phyloP scores from a whole-genome alignment of 202 grass and related monocot species.

The Schoenoplectus triqueter region DNA sequence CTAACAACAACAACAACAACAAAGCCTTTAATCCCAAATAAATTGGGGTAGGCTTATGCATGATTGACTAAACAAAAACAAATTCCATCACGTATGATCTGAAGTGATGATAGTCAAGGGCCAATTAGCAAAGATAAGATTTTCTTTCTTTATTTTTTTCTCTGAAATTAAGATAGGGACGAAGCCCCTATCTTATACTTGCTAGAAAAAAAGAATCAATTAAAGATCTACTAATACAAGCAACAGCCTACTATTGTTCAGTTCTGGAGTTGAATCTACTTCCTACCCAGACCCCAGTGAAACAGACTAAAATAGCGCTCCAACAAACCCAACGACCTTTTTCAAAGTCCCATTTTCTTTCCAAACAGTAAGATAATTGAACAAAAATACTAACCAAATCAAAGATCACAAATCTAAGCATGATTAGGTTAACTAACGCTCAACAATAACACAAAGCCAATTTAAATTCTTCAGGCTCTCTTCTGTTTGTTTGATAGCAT shows the following conservation, averaged over 20 bases:
- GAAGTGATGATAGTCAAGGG: not conserved
- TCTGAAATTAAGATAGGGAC: too few species aligned
- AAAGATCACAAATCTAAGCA: not conserved
- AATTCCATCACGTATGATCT: not conserved
- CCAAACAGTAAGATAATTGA: not conserved
- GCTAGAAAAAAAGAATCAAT: too few species aligned
- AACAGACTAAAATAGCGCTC: constrained; percentile 2
- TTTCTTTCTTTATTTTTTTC: not conserved
- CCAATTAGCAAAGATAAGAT: not conserved
- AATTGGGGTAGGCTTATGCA: not conserved
- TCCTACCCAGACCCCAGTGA: constrained; percentile 6
- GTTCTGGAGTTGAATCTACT: constrained; percentile 31
- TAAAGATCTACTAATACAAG: not conserved
- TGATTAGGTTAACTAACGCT: constrained; percentile 64
- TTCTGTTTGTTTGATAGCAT: constrained; percentile 31
- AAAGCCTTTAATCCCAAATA: too few species aligned
- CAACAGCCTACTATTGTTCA: not conserved
- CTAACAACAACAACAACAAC: too few species aligned
- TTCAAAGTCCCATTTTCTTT: constrained; percentile 22
- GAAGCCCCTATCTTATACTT: too few species aligned
- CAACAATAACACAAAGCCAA: constrained; percentile 41
- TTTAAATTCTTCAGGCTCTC: constrained; percentile 32
- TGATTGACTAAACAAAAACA: not conserved
- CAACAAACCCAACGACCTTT: constrained; percentile 42
- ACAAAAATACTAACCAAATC: constrained; percentile 23